Percentiles rank a stretch among this genome's conserved stretches.
These are phyloP conservation scores for Nothophaeocryptopus gaeumannii DNA, from an alignment of 2,329 filamentous ascomycete species.

Conservation along the genomic window DNA sequence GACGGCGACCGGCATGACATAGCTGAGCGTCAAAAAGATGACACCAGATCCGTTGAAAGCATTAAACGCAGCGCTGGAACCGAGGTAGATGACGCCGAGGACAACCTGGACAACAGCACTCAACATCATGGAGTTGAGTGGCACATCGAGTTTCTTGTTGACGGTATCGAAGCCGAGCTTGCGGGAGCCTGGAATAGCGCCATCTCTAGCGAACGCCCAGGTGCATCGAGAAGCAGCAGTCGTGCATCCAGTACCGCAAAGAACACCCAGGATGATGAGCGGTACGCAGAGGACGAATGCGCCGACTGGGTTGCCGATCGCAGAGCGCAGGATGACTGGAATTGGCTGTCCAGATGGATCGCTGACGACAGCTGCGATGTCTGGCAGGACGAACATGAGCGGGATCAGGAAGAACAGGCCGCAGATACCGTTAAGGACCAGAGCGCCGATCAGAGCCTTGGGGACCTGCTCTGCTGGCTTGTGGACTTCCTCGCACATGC, in stretches of 20 bases:
- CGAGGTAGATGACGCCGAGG: conserved; percentile 67
- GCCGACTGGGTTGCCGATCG: conserved; percentile 55
- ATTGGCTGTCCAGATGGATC: conserved; percentile 59
- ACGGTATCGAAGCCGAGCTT: conserved; percentile 56
- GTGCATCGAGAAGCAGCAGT: conserved; percentile 65
- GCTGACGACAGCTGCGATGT: conserved; percentile 54
- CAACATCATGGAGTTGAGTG: conserved; percentile 70
- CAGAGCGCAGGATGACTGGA: conserved; percentile 61
- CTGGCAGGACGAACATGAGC: conserved; percentile 66
- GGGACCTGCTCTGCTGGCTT: conserved; percentile 66
- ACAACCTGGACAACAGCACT: conserved; percentile 63
- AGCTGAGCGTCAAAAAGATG: conserved; percentile 66
- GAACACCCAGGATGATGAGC: conserved; percentile 62
- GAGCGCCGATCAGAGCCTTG: conserved; percentile 65
- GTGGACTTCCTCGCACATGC: conserved; percentile 72
- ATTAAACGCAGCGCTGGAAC: conserved; percentile 67
- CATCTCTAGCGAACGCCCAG: conserved; percentile 69
- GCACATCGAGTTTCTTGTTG: conserved; percentile 61
- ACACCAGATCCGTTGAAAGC: conserved; percentile 56
- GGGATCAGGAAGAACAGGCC: conserved; percentile 68
- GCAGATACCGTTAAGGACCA: conserved; percentile 64
- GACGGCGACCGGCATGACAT: conserved; percentile 64
- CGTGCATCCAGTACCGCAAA: conserved; percentile 68
- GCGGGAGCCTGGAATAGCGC: conserved; percentile 62
- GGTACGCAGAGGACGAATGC: conserved; percentile 63